Base-by-base conservation (phyloP, 2,329 filamentous ascomycete genomes). In the Colletotrichum camelliae region DNA sequence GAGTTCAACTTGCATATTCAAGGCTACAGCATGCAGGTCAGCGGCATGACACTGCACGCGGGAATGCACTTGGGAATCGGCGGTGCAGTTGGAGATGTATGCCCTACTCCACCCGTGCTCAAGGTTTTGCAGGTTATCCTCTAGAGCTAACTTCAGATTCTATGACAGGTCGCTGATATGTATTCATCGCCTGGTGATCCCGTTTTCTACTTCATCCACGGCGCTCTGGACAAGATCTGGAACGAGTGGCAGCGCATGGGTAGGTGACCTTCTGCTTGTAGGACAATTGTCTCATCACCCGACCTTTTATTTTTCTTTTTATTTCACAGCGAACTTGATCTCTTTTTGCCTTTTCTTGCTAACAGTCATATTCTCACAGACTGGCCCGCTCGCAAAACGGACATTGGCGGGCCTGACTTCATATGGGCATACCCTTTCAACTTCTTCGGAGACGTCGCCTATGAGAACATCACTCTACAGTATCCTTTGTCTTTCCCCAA, bases 401-500 rank as follows among this genome's bases (percentile, higher is more conserved):
- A 83, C 52, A 82, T 84, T 52, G 78, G 78, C 61, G 82, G 83
- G 1, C 83, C 83, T 6, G 82, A 84, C 72, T 81, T 79, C 5
- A 79, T 80, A 75, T 83, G 76, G 58, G 83, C 81, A 5, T 84
- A 82, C 57, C 81, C 82, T 2, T 84, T 80, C 70, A 77, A 83
- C 74, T 84, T 80, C 77, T 82, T 82, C 55, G 81, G 82, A 35
- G 78, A 81, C 10, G 75, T 79, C 12, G 75, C 80, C 6, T 84
- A 84, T 70, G 78, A 79, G 65, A 84, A 84, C 72, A 76, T 84
- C 72, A 84, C 83, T 4, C 77, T 84, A 24, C 78, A 83, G 64
- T 67, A 67, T 12, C 37, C 16, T 3, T 12, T 67, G n/a, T 52
- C 43, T 12, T 67, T 67, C 18, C 64, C 64, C 3, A 52, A 67